These are phyloP conservation scores for Cryptosporidium sp. DNA, from an alignment of 169 alveolate genomes.

Conservation along the genomic window DNA sequence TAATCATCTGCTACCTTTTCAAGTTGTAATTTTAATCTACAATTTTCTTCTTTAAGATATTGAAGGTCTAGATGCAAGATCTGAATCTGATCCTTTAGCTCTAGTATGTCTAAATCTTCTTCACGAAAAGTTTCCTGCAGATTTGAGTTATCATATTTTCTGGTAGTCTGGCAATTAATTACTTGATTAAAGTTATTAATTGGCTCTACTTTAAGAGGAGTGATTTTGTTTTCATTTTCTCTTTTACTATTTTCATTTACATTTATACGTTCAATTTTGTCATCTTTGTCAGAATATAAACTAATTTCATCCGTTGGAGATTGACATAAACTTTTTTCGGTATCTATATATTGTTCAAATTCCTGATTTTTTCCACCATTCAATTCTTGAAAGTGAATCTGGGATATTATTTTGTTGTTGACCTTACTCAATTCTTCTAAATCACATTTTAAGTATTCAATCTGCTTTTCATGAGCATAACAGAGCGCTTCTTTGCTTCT, in stretches of 20 bases:
- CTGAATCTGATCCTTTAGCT: slow-evolving; percentile 57
- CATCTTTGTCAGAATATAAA: not conserved
- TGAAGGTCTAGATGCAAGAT: slow-evolving; percentile 17
- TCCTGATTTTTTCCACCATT: not conserved
- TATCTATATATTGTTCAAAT: not conserved
- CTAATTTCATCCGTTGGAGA: not conserved
- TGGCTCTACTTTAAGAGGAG: slow-evolving; percentile 16
- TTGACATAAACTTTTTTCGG: not conserved
- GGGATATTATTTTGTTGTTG: not conserved
- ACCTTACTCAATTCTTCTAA: not conserved
- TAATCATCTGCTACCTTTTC: not conserved
- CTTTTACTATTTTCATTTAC: not conserved
- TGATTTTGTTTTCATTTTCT: not conserved
- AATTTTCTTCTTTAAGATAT: slow-evolving; percentile 29
- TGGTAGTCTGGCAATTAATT: not conserved
- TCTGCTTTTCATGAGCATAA: slow-evolving; percentile 33
- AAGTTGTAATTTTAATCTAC: not conserved
- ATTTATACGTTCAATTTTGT: not conserved
- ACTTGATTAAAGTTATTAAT: not conserved
- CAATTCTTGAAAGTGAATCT: not conserved
- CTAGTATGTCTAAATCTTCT: slow-evolving; percentile 5
- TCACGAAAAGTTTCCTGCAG: slow-evolving; percentile 25
- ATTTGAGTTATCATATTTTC: not conserved
- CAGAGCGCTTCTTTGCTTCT: slow-evolving; percentile 8
- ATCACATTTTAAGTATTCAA: slow-evolving; percentile 9